Percentiles rank a stretch among this genome's conserved stretches.
Conservation (phyloP, 1,284 basidiomycete genomes). For the Tilletia indica region DNA sequence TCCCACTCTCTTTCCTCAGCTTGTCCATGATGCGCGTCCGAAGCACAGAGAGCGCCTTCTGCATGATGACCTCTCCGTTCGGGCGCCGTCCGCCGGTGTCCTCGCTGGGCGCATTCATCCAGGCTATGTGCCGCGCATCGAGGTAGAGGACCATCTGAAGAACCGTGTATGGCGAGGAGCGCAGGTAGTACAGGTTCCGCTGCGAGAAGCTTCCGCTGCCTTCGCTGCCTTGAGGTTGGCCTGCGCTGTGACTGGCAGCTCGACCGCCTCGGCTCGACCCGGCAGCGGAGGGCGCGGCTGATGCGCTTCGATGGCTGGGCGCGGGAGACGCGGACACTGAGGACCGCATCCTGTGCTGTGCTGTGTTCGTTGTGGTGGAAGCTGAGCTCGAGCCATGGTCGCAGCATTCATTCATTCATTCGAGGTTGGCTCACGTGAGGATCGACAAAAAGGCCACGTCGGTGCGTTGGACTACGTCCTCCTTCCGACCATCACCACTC, state of each 20-base stretch:
- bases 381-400: not conserved
- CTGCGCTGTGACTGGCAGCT: not conserved
- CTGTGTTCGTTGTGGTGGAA: not conserved
- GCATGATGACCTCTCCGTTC: conserved; percentile 13
- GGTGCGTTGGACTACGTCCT: no score
- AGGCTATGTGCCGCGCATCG: conserved; percentile 55
- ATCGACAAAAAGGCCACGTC: no score
- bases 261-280: not conserved
- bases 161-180: conserved; percentile 54
- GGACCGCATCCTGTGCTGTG: not conserved
- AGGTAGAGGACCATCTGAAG: conserved; percentile 57
- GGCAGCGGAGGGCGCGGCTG: not conserved
- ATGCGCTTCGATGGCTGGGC: not conserved
- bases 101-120: conserved; percentile 53
- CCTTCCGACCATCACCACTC: no score
- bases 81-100: conserved; percentile 20
- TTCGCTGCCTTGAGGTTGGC: not conserved
- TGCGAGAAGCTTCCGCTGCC: conserved; percentile 34
- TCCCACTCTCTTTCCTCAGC: conserved; percentile 45
- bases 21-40: conserved; percentile 50
- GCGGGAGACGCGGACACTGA: conserved; percentile 7
- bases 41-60: conserved; percentile 26
- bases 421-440: no score
- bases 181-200: conserved; percentile 56
- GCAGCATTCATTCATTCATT: no score